phyloP scores from a whole-genome alignment of 495 filamentous ascomycete genomes.

The Terfezia claveryi region DNA sequence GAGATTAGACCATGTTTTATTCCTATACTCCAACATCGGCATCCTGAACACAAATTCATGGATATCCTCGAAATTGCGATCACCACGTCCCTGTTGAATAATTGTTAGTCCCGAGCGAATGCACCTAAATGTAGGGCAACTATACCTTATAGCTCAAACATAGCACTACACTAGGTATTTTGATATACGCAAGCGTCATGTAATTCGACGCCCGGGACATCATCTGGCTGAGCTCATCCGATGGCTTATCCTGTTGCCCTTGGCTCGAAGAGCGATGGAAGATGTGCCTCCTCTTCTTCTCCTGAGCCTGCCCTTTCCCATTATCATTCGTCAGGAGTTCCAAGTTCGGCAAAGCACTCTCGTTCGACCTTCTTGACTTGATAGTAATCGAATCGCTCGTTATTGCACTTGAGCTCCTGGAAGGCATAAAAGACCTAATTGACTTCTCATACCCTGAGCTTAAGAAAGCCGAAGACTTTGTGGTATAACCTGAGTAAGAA shows the following conservation, averaged over 20 bases:
- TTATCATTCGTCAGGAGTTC: conserved; percentile 8
- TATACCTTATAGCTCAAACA: conserved; percentile 73
- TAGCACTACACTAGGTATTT: conserved; percentile 80
- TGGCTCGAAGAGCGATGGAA: conserved; percentile 20
- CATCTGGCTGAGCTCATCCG: conserved; percentile 96
- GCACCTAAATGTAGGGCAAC: background rate
- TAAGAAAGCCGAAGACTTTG: background rate
- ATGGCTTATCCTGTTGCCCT: conserved; percentile 26
- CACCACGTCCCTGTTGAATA: conserved; percentile 45
- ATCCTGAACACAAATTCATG: conserved; percentile 95
- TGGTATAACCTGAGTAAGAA: background rate
- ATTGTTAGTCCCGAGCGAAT: background rate
- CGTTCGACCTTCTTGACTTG: conserved; percentile 3
- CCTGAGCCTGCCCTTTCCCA: conserved; percentile 14
- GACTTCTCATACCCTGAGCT: background rate
- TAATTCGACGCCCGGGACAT: conserved; percentile 85
- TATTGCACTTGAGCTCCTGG: background rate
- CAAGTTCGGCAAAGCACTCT: conserved; percentile 21
- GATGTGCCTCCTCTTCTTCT: conserved; percentile 23
- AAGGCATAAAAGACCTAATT: background rate
- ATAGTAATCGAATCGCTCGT: background rate
- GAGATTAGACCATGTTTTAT: conserved; percentile 98
- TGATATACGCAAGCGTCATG: conserved; percentile 91
- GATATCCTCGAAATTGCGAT: conserved; percentile 86
- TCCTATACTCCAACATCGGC: conserved; percentile 81